phyloP scores from a whole-genome alignment of 805 yeast species.

The Ogataea allantospora region DNA sequence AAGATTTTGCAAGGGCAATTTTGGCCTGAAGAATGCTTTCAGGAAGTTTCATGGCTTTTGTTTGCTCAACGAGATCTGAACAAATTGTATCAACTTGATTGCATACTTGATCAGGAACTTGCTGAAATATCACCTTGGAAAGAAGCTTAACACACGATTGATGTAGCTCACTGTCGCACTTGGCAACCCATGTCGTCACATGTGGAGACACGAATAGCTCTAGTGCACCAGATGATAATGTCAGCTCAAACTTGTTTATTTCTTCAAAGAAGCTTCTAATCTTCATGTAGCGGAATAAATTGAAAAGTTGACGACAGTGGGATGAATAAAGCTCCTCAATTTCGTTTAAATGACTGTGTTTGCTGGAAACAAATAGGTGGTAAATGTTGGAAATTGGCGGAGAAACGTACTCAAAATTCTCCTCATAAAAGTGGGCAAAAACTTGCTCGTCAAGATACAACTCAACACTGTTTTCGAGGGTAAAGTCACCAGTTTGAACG shows the following conservation, averaged over 20 bases:
- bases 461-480: slow-evolving; percentile 3
- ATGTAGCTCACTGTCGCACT: slow-evolving; percentile 67
- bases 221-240: slow-evolving; percentile 62
- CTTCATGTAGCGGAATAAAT: slow-evolving; percentile 65
- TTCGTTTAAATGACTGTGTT: slow-evolving; percentile 8
- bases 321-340: slow-evolving; percentile 59
- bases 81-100: slow-evolving; percentile 55
- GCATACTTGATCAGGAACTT: slow-evolving; percentile 57
- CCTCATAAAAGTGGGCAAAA: slow-evolving; percentile 13
- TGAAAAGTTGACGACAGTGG: slow-evolving; percentile 63
- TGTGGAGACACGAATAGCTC: slow-evolving; percentile 51
- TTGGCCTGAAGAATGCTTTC: slow-evolving; percentile 50
- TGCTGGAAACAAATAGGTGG: slow-evolving; percentile 14
- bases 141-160: slow-evolving; percentile 53
- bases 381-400: slow-evolving; percentile 16
- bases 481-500: slow-evolving; percentile 3
- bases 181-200: slow-evolving; percentile 59
- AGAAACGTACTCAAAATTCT: slow-evolving; percentile 14
- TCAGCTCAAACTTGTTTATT: slow-evolving; percentile 48
- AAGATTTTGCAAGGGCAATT: slow-evolving; percentile 43
- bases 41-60: slow-evolving; percentile 55
- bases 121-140: slow-evolving; percentile 57
- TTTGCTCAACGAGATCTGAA: slow-evolving; percentile 39
- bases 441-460: slow-evolving; percentile 14
- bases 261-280: slow-evolving; percentile 56